These are phyloP conservation scores for Neofusicoccum sp. DNA, from an alignment of 2,329 filamentous ascomycete genomes.

Conservation along the genomic window DNA sequence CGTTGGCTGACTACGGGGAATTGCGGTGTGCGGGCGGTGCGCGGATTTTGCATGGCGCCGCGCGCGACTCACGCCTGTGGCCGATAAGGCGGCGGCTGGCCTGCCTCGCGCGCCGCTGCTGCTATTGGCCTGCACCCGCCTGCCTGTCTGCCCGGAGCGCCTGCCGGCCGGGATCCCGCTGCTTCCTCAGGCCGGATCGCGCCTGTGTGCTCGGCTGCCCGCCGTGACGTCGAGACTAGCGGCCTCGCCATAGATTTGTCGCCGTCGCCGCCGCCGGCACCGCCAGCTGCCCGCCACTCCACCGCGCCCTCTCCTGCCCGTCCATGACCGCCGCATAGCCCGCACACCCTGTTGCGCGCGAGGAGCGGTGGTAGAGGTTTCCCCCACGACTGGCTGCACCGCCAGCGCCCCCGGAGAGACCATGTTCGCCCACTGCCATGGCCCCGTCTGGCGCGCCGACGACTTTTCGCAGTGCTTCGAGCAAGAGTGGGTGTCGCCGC, in stretches of 20 bases:
- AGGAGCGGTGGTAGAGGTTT: conserved; percentile 9
- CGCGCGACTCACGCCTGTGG: conserved; percentile 8
- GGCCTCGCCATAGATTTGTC: conserved; percentile 7
- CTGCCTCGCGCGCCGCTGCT: not conserved
- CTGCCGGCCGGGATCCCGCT: conserved; percentile 8
- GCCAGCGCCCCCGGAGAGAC: conserved; percentile 31
- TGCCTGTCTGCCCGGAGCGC: not conserved
- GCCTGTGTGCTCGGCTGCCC: conserved; percentile 15
- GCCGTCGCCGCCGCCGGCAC: conserved; percentile 2
- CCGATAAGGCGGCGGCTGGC: conserved; percentile 1
- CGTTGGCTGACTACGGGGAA: not conserved
- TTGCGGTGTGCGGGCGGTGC: conserved; percentile 15
- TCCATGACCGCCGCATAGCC: conserved; percentile 3
- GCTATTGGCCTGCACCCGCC: not conserved
- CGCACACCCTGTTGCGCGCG: not conserved
- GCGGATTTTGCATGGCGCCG: conserved; percentile 15
- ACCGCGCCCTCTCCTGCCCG: not conserved
- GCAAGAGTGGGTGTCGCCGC: conserved; percentile 58
- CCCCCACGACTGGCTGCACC: conserved; percentile 13
- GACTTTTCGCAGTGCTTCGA: conserved; percentile 66
- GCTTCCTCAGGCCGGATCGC: conserved; percentile 5
- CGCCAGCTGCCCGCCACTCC: not conserved
- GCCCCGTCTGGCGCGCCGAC: conserved; percentile 62
- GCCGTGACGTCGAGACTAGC: conserved; percentile 6
- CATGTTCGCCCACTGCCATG: conserved; percentile 61